phyloP scores from a whole-genome alignment of 176 grass and related monocot species.

The Lolium rigidum region DNA sequence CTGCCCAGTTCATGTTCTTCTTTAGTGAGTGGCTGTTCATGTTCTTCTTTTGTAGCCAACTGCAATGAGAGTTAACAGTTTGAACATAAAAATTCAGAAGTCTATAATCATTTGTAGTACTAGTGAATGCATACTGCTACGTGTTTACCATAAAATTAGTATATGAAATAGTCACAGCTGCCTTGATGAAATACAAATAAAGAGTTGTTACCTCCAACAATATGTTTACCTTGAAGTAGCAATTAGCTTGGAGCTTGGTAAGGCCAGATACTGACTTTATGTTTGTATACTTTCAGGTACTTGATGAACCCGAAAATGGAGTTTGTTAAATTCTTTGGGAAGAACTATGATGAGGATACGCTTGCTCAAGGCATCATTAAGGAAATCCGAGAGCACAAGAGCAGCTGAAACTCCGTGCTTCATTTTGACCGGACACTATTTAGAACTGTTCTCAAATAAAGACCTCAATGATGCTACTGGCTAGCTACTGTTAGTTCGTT shows the following conservation, averaged over 20 bases:
- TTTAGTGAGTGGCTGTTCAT: not conserved
- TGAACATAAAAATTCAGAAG: not conserved
- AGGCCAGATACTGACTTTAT: not conserved
- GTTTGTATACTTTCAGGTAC: constrained; percentile 49
- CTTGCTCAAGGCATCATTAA: constrained; percentile 71
- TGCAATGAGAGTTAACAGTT: not conserved
- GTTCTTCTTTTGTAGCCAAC: not conserved
- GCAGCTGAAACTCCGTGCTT: not conserved
- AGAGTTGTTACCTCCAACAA: not conserved
- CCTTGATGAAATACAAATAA: not conserved
- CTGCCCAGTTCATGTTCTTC: constrained; percentile 6
- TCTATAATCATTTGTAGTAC: no score
- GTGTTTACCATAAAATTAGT: not conserved
- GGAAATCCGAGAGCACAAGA: constrained; percentile 49
- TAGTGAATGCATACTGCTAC: no score
- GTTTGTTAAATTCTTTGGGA: constrained; percentile 73
- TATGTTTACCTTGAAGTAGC: not conserved
- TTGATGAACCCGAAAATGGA: constrained; percentile 74
- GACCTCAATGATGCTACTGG: not conserved
- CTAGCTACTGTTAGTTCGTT: constrained; percentile 7
- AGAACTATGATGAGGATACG: constrained; percentile 66
- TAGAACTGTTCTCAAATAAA: not conserved
- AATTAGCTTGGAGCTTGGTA: not conserved
- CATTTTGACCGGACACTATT: not conserved
- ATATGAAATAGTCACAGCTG: not conserved